phyloP scores from a whole-genome alignment of 2,329 filamentous ascomycete genomes.

The Aspergillus viridinutans region DNA sequence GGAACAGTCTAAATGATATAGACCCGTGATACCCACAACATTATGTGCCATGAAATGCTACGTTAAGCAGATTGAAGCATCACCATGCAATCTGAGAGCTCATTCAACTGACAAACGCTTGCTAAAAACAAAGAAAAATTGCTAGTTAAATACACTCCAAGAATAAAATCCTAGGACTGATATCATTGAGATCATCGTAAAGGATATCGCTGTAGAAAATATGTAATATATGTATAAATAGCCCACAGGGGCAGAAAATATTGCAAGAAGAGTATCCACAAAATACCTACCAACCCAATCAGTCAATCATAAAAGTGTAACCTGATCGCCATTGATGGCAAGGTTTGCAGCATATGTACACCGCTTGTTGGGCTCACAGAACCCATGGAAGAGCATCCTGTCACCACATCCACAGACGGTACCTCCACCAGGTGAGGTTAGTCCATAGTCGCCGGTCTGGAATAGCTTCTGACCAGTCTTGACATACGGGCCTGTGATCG shows the following conservation, averaged over 20 bases:
- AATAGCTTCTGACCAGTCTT: constrained; percentile 33
- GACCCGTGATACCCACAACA: neutral
- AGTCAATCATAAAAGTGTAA: constrained; percentile 11
- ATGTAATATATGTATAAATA: neutral
- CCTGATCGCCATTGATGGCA: constrained; percentile 14
- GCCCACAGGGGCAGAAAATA: neutral
- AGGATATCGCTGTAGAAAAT: neutral
- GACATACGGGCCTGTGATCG: constrained; percentile 35
- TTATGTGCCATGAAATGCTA: neutral
- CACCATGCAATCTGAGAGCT: no score
- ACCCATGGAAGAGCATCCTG: constrained; percentile 31
- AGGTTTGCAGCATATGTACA: constrained; percentile 31
- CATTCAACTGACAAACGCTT: no score
- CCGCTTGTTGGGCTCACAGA: constrained; percentile 21
- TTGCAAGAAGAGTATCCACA: neutral
- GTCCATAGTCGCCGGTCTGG: constrained; percentile 27
- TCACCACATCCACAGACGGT: constrained; percentile 30
- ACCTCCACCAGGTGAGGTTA: constrained; percentile 30
- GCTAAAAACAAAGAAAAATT: no score
- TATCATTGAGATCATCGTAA: neutral
- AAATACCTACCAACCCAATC: neutral
- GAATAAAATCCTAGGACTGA: neutral
- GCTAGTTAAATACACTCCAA: neutral
- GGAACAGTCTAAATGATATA: constrained; percentile 1
- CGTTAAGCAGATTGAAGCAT: neutral